phyloP scores from a whole-genome alignment of 345 rosid species.

The Boechera retrofracta region DNA sequence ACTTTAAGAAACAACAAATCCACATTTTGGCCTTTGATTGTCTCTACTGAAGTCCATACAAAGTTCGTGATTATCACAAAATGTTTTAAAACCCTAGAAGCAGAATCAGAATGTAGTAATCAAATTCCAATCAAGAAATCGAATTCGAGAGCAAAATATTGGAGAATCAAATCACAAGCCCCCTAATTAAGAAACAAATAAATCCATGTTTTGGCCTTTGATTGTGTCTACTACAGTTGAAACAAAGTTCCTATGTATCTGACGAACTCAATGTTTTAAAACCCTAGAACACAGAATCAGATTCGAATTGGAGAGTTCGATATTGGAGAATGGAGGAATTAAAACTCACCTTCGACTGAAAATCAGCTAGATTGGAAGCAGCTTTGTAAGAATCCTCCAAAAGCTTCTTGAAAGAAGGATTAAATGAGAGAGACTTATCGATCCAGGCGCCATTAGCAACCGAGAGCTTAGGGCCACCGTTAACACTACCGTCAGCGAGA shows the following conservation, averaged over 20 bases:
- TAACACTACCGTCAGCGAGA: conserved; percentile 67
- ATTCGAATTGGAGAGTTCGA: not conserved
- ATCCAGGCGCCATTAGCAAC: conserved; percentile 74
- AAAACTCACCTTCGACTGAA: conserved; percentile 63
- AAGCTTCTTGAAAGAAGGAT: conserved; percentile 61
- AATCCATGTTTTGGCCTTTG: not conserved
- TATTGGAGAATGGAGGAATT: not conserved
- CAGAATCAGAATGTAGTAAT: not conserved
- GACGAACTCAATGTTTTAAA: not conserved
- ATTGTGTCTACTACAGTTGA: not conserved
- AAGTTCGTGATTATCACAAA: not conserved
- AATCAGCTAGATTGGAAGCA: conserved; percentile 65
- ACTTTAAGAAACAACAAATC: not conserved
- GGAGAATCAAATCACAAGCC: not conserved
- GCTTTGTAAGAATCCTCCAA: conserved; percentile 65
- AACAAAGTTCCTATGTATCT: not conserved
- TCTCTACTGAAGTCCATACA: not conserved
- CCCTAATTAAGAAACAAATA: not conserved
- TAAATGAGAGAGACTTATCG: conserved; percentile 65
- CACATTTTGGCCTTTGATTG: not conserved
- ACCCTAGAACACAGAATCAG: not conserved
- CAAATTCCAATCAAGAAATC: not conserved
- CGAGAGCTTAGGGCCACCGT: conserved; percentile 72
- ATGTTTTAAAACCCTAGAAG: not conserved
- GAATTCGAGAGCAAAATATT: not conserved